Base-by-base conservation (phyloP, 768 basidiomycete genomes). In the Termitomyces sp. region DNA sequence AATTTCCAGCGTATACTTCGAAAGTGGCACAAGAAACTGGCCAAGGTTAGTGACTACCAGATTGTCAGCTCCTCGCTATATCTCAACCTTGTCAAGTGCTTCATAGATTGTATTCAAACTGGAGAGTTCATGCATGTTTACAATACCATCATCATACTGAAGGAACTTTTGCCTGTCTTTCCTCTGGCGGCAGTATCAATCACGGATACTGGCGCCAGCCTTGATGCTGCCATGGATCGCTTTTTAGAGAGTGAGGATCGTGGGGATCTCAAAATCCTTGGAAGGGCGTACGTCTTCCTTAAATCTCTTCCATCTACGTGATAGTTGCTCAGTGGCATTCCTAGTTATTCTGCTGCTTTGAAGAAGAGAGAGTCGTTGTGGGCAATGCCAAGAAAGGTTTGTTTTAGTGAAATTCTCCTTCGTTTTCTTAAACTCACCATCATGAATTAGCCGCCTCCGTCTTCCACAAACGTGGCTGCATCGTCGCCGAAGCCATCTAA, bases 51-150 rank as follows among this genome's bases (percentile, higher is more conserved):
- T 61, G 55, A 53, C 44, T 29, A 26, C 37, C 13, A 16, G 5
- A 18, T 7, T 31, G 22, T 29, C 8, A 59, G 18, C 9, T 34
- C 27, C 18, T 14, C 27, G n/a, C 4, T 55, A 27, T 12, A 52
- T 51, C 37, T 60, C 37, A 57, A 10, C 29, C 31, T 36, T 41
- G 39, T 34, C 20, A 65, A 94, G 94, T 85, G 84, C 56, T 84
- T 98, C 62, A 76, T 80, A 20, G 87, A 85, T 32, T 94, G 90
- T 67, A 87, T 98, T 59, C 81, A 87, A 65, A 88, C 94, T 2
- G 84, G 83, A 50, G 95, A 95, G 66, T 98, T 95, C 69, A 96
- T 98, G 90, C 94, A 94, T 65, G 91, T 98, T 54, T 95, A 96
- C 71, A 99, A 99, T 67, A 82, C 92, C n/a, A 90, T 98, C 71